Evolutionary conservation across 345 rosid species (phyloP).

Genomic region (Hibiscus trionum): DNA sequence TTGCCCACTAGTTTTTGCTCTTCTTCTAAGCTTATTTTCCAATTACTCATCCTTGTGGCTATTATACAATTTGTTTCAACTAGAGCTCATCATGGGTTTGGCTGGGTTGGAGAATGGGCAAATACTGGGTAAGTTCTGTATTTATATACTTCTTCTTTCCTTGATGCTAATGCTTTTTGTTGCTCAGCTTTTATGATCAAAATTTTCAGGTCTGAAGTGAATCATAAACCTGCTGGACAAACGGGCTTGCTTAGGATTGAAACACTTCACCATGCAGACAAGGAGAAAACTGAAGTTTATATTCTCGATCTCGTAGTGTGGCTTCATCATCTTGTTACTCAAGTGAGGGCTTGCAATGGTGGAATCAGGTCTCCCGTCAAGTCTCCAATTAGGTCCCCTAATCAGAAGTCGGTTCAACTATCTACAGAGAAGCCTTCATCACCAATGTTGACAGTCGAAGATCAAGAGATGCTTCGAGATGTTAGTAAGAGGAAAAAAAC

Average conservation of each 20-base stretch:
- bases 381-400: conserved; percentile 79
- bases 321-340: conserved; percentile 88
- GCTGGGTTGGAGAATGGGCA: conserved; percentile 99
- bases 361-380: conserved; percentile 72
- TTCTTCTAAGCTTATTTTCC: not conserved
- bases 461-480: conserved; percentile 90
- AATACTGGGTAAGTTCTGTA: conserved; percentile 65
- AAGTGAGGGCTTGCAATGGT: conserved; percentile 57
- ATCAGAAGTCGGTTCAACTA: conserved; percentile 44
- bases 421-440: conserved; percentile 34
- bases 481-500: conserved; percentile 75
- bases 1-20: not conserved
- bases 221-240: conserved; percentile 62
- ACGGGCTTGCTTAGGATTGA: conserved; percentile 77
- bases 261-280: conserved; percentile 92
- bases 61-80: conserved; percentile 10
- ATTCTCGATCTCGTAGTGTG: conserved; percentile 79
- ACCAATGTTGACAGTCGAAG: conserved; percentile 60
- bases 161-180: not conserved
- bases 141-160: conserved; percentile 8
- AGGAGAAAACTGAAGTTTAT: conserved; percentile 73
- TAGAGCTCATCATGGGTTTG: conserved; percentile 99
- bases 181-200: conserved; percentile 8
- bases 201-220: conserved; percentile 56
- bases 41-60: conserved; percentile 7